Evolutionary conservation across 2,329 filamentous ascomycete genomes (phyloP), one percentile per base, ranked within the genome.

Genomic region (Zasmidium cellare): DNA sequence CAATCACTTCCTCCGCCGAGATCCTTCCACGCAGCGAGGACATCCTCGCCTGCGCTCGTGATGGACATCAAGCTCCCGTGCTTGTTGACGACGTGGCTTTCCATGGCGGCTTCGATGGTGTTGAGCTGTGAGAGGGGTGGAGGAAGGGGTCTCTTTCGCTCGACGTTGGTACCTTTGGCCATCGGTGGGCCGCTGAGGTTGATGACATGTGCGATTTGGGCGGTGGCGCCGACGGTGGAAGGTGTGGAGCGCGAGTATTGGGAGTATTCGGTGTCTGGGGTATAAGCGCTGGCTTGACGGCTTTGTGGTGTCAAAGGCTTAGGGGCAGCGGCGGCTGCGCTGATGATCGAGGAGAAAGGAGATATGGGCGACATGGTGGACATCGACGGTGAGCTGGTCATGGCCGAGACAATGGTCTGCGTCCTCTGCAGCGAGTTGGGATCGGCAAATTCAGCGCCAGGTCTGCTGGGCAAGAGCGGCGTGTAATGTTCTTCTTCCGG

Each of bases 11-110:
- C 60, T 16, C 77, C 77, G 7, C 78, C 78, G 22, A 80, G 59
- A 56, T 74, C 77, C 11, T 75, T 75, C 77, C 77, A 80, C 16
- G 77, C 77, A 55, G 76, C 76, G 24, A 79, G 65, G 7, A 80
- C 75, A 60, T 80, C 78, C 28, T 79, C 77, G 45, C 75, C 76
- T 3, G 78, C 76, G 57, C 76, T 78, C 48, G 71, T 69, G 47
- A 65, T 63, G 49, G 65, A 66, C 16, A 65, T 46, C 47, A 72
- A 53, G 52, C 64, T 69, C 18, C 60, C 57, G 24, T 57, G 24
- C 18, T 53, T 25, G 20, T 62, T 56, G 19, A 58, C 44, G 18
- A 53, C 7, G 35, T 41, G 35, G 35, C 35, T 18, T n/a, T 41
- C 35, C 35, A 41, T 41, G 5, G 35, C 35, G 35, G 35, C 41